Percentiles rank a stretch among this genome's conserved stretches.
Conservation (phyloP, 2,329 filamentous ascomycete genomes). For the Niveomyces coronatus region DNA sequence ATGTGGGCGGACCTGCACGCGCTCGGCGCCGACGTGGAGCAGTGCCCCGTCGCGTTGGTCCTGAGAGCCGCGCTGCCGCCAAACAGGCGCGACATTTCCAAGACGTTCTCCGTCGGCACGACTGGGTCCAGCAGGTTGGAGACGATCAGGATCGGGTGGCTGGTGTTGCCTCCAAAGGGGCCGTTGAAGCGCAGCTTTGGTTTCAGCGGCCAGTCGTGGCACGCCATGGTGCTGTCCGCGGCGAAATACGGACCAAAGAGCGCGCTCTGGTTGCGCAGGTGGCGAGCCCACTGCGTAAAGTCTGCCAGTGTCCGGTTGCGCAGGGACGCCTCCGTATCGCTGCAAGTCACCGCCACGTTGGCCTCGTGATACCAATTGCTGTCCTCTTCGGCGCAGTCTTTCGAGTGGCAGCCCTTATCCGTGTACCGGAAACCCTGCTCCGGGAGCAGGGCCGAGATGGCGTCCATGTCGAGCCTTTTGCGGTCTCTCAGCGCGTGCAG, state of each 20-base stretch:
- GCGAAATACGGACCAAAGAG: conserved; percentile 1
- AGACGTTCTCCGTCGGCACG: background rate
- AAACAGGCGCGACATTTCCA: background rate
- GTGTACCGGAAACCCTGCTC: background rate
- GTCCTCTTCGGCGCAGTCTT: background rate
- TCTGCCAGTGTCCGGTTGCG: background rate
- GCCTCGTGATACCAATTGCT: conserved; percentile 1
- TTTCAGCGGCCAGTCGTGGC: conserved; percentile 1
- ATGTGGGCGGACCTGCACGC: background rate
- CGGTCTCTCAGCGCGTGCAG: background rate
- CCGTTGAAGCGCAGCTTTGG: background rate
- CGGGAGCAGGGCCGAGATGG: background rate
- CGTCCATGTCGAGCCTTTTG: background rate
- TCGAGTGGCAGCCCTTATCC: background rate
- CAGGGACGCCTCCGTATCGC: background rate
- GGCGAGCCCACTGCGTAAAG: background rate
- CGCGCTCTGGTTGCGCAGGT: background rate
- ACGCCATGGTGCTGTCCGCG: background rate
- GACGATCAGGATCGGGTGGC: background rate
- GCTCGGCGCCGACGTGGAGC: background rate
- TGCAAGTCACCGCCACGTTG: conserved; percentile 1
- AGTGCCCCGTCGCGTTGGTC: background rate
- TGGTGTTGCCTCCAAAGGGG: background rate
- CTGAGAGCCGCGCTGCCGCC: background rate
- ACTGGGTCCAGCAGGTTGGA: background rate